Evolutionary conservation across 1,284 basidiomycete species (phyloP), one percentile per base, ranked within the genome.

Genomic region (Athelia psychrophila): DNA sequence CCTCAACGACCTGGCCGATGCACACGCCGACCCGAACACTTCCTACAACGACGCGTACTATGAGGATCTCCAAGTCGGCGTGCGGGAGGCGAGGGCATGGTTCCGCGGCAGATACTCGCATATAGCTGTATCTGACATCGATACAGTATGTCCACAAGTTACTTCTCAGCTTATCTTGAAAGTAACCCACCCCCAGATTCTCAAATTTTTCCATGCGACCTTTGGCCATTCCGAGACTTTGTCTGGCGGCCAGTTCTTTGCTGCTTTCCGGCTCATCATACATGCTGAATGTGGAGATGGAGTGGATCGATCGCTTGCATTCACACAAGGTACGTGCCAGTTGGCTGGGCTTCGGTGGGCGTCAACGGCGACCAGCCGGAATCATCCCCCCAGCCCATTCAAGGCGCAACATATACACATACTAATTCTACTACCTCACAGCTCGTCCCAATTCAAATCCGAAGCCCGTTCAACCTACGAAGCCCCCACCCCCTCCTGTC

Each of bases 191-290:
- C 54, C 22, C 48, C 57, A 89, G 86, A 83, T 89, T 55, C 69
- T 91, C 50, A 78, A 73, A 46, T 65, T 85, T 2, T 89, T 91
- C 62, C 73, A 73, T 47, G 79, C 84, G 3, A 71, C 67, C 50
- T 66, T 85, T 44, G 72, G 68, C 0, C 74, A 71, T 13, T 69
- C 73, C 13, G 83, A 86, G 56, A 67, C 68, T 2, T 68, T 90
- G 38, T 74, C 75, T 12, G 82, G 81, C 1, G 83, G 83, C n/a
- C 84, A 91, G 59, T 87, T 90, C 62, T 90, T 90, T 60, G 88
- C 86, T 12, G 83, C 78, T 0, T 66, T 88, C 23, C 69, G 88
- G 32, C 77, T 91, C 3, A 75, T 86, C 0, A 64, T 80, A 18
- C 87, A 91, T 57, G 78, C 75, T n/a, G 74, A 80, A 56, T 68